Evolutionary conservation across 495 filamentous ascomycete genomes (phyloP), one percentile per base, ranked within the genome.

Genomic region (Penicillium canariense): DNA sequence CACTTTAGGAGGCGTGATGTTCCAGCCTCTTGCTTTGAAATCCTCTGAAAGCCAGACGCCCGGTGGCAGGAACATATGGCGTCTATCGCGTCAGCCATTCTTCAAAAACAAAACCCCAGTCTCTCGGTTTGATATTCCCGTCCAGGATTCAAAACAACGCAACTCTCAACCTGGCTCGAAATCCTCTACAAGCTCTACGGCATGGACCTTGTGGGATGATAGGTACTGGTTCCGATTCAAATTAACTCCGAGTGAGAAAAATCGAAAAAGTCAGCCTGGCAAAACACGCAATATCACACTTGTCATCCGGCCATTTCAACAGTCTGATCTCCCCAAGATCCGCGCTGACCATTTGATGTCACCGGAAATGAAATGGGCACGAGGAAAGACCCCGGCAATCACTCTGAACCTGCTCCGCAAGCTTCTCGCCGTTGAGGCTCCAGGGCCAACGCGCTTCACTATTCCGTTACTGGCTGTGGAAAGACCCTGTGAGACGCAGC

Each of bases 141-240:
- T 55, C 2, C 22, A 38, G 9, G 7, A 39, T 11, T 17, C 18
- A 31, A 23, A 2, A n/a, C 0, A 10, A n/a, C 26, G 3, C 46
- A 14, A 6, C 11, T 12, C 12, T 26, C 32, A 15, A 5, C 9
- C 31, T 8, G n/a, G 10, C 35, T 28, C 50, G 23, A 34, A 18
- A 15, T 15, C 30, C 30, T 3, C 17, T 12, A 32, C 22, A 40
- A 39, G n/a, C 15, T 60, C 55, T 17, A 56, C 66, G 0, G 58
- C 60, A 1, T 72, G 73, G 70, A 56, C 28, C 3, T 73, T 94
- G 1, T 96, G 84, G 81, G 93, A 97, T 65, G 81, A 86, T 9
- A 81, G 93, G 8, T 96, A 81, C 73, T 97, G 93, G 93, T 71
- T 96, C 31, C 80, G 84, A 4, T 35, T 90, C 10, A 57, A 63